Base-by-base conservation (phyloP, 2,329 filamentous ascomycete species). In the Diaporthe helianthi region DNA sequence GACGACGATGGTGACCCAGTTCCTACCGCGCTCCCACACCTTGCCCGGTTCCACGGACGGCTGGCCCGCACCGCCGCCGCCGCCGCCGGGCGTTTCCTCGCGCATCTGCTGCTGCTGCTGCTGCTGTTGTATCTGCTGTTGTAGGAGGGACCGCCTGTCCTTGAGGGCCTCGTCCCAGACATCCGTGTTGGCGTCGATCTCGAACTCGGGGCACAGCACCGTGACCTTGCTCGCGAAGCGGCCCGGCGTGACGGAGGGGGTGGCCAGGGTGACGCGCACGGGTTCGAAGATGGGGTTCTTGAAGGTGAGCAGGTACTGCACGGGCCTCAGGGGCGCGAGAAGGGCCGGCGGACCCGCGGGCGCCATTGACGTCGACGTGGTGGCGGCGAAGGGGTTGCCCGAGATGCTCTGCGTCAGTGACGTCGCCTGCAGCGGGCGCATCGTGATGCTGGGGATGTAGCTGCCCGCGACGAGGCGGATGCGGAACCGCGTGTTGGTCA, bases 201-300 rank as follows among this genome's bases (percentile, higher is more conserved):
- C 93, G 78, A 99, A 98, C 75, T 97, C 90, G 0, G 96, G 96
- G 76, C 95, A 99, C 1, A 99, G 85, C 17, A 99, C 91, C 0
- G 96, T 99, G 70, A 99, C 93, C 75, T 89, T 92, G 68, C 91
- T 92, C 1, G 87, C 85, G 75, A 94, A 92, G 10, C 89, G 86
- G 4, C 93, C 93, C 0, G 93, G 93, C 0, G 93, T 97, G 12
- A 86, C 86, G 29, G 90, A 87, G 0, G 95, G 93, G 0, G 94
- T 97, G 5, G 94, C 95, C 9, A 99, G 87, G 0, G 92, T 95
- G 69, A 99, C 91, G 70, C 91, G 92, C 73, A 99, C 91, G 26
- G 89, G 87, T 74, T 99, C 96, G 80, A 98, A 99, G 73, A 98
- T 90, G 29, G 96, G 94, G 76, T 99, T 99, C 76, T 91, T 93